Evolutionary conservation across 2,329 filamentous ascomycete genomes (phyloP).

Genomic region (Botrytis elliptica): DNA sequence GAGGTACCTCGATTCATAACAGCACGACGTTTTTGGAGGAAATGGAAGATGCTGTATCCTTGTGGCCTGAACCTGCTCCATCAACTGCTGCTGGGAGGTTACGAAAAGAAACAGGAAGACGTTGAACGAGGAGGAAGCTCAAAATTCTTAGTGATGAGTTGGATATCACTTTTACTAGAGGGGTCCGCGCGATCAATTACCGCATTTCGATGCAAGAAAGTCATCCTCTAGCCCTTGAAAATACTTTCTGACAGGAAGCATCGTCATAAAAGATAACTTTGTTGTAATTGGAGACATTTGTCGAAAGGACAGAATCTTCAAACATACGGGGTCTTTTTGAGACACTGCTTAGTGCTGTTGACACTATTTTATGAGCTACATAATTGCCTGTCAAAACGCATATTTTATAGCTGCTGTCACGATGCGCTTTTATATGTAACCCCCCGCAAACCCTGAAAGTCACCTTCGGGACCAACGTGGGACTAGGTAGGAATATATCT

Average conservation of each 20-base stretch:
- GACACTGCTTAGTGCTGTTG: too few relatives aligned
- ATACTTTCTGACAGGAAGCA: background rate
- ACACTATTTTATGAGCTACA: background rate
- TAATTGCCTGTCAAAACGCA: too few relatives aligned
- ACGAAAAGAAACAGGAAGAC: slow-evolving; percentile 38
- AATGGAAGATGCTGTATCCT: slow-evolving; percentile 81
- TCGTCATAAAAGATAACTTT: background rate
- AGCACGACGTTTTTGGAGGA: slow-evolving; percentile 85
- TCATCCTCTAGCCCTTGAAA: background rate
- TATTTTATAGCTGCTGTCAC: background rate
- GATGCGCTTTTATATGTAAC: background rate
- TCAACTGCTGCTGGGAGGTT: slow-evolving; percentile 39
- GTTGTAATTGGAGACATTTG: background rate
- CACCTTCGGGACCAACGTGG: background rate
- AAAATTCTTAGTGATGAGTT: background rate
- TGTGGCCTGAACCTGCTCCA: slow-evolving; percentile 70
- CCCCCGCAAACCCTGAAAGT: background rate
- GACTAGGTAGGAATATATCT: background rate
- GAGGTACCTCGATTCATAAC: slow-evolving; percentile 86
- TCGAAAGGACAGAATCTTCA: background rate
- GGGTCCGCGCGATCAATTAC: background rate
- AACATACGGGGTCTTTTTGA: background rate
- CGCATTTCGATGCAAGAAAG: background rate
- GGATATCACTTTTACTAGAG: background rate
- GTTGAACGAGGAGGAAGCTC: slow-evolving; percentile 22